Percentiles rank a stretch among this genome's conserved stretches.
These are phyloP conservation scores for Kingdonia uniflora DNA, from an alignment of 164 flowering plant genomes.

Conservation along the genomic window DNA sequence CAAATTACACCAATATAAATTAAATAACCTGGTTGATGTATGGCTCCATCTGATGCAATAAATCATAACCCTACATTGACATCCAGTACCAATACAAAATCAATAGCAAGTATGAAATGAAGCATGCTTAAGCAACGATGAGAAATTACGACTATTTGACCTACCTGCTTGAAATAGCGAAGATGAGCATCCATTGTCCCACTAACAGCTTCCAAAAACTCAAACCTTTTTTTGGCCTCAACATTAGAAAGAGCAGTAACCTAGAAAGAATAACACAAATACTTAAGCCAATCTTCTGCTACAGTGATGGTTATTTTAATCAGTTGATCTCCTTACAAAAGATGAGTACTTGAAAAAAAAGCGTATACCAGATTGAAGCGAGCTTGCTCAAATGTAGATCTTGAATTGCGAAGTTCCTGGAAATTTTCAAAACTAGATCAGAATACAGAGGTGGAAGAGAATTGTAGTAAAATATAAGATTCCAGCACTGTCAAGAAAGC, in stretches of 20 bases:
- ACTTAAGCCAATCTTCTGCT: background rate
- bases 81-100: conserved; percentile 5
- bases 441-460: conserved; percentile 19
- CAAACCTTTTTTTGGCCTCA: conserved; percentile 93
- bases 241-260: conserved; percentile 81
- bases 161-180: conserved; percentile 89
- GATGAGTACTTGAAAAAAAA: background rate
- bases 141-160: conserved; percentile 1
- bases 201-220: conserved; percentile 94
- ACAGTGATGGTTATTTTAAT: background rate
- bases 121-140: background rate
- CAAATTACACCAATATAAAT: too few relatives aligned
- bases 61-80: conserved; percentile 75
- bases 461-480: conserved; percentile 10
- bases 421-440: conserved; percentile 40
- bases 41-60: conserved; percentile 98
- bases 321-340: conserved; percentile 2
- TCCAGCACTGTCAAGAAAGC: too few relatives aligned
- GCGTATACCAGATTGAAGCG: conserved; percentile 76
- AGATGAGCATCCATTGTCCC: conserved; percentile 98
- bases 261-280: conserved; percentile 21
- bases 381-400: conserved; percentile 89
- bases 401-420: conserved; percentile 90
- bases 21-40: conserved; percentile 87
- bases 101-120: conserved; percentile 1